A percentile compares a stretch with the other conserved stretches of the same genome.
Evolutionary conservation across 2,329 filamentous ascomycete species (phyloP).

Genomic region (Sclerotinia sclerotiorum): DNA sequence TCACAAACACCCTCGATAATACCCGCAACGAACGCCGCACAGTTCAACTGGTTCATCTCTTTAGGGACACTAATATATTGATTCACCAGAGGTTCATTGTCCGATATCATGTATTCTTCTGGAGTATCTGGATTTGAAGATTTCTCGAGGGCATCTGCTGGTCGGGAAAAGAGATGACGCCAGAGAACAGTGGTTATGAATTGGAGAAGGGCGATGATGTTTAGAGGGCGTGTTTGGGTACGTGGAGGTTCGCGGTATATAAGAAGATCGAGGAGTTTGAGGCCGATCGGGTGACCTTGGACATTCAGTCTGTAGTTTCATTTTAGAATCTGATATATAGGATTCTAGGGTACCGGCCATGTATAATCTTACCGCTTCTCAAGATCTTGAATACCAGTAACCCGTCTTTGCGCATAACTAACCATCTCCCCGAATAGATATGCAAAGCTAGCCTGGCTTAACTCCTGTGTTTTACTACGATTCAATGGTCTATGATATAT

Average conservation of each 20-base stretch:
- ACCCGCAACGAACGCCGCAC: slow-evolving; percentile 91
- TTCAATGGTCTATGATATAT: slow-evolving; percentile 97
- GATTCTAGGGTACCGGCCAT: neutral
- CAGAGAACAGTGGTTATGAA: slow-evolving; percentile 93
- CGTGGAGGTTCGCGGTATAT: slow-evolving; percentile 77
- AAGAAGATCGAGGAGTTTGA: slow-evolving; percentile 92
- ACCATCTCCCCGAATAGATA: slow-evolving; percentile 98
- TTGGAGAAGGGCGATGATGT: slow-evolving; percentile 87
- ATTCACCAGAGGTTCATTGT: slow-evolving; percentile 96
- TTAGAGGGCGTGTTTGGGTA: slow-evolving; percentile 74
- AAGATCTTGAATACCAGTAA: slow-evolving; percentile 89
- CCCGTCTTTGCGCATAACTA: slow-evolving; percentile 84
- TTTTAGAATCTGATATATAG: neutral
- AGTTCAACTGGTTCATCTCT: slow-evolving; percentile 96
- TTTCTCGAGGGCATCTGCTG: slow-evolving; percentile 91
- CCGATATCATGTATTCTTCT: slow-evolving; percentile 98
- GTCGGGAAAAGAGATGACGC: slow-evolving; percentile 86
- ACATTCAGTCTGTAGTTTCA: slow-evolving; percentile 67
- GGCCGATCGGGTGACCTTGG: slow-evolving; percentile 90
- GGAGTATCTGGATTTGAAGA: slow-evolving; percentile 76
- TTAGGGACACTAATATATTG: slow-evolving; percentile 88
- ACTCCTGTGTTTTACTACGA: slow-evolving; percentile 81
- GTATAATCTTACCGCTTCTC: slow-evolving; percentile 70
- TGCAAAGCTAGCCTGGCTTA: slow-evolving; percentile 90
- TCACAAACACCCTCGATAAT: slow-evolving; percentile 96